A percentile compares a stretch with the other conserved stretches of the same genome.
phyloP scores from a whole-genome alignment of 306 rosid species.

The Sophora flavescens region DNA sequence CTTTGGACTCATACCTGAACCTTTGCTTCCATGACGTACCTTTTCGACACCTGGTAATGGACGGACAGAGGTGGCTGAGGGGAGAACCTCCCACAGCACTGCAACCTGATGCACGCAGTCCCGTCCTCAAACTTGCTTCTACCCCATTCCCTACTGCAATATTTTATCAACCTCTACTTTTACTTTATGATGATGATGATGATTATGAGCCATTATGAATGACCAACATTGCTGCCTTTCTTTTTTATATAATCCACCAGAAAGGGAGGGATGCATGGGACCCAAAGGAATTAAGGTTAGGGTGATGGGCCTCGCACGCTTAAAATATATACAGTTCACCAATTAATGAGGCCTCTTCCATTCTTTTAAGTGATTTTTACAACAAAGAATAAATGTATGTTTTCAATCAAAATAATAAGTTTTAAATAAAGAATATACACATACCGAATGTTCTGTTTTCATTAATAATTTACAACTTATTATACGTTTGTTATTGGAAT shows the following conservation, averaged over 20 bases:
- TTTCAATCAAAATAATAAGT: too few species aligned
- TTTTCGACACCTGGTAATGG: conserved; percentile 58
- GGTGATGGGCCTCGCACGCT: background rate
- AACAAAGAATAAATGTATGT: too few species aligned
- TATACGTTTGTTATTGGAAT: too few species aligned
- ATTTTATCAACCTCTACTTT: background rate
- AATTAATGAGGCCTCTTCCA: background rate
- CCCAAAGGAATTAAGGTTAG: background rate
- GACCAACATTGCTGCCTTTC: background rate
- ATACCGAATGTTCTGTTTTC: too few species aligned
- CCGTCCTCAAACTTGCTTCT: conserved; percentile 28
- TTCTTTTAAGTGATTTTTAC: too few species aligned
- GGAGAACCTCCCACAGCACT: conserved; percentile 51
- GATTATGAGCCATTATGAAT: background rate
- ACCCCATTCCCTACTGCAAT: background rate
- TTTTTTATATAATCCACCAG: conserved; percentile 18
- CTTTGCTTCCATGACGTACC: conserved; percentile 31
- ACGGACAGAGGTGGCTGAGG: conserved; percentile 73
- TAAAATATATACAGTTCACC: background rate
- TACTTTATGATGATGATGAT: too few species aligned
- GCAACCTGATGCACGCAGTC: conserved; percentile 25
- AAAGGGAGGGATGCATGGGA: background rate
- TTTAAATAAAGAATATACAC: too few species aligned
- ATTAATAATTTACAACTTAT: too few species aligned
- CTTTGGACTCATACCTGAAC: conserved; percentile 51